Conservation (phyloP, 371 early-diverging fungal genomes). For the Rhizopus delemar region DNA sequence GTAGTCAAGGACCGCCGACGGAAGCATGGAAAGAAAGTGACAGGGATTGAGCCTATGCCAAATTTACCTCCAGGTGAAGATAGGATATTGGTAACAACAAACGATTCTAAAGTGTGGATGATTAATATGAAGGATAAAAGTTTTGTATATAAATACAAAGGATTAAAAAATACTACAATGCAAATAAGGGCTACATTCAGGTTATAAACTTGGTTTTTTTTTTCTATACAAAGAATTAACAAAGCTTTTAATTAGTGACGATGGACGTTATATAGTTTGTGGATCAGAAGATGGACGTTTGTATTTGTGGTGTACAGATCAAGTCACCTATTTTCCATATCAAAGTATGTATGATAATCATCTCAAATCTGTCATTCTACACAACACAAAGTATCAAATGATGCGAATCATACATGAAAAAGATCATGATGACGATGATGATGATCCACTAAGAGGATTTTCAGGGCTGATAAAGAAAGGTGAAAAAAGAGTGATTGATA, state of each 20-base stretch:
- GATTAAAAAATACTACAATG: slow-evolving; percentile 65
- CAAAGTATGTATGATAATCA: slow-evolving; percentile 35
- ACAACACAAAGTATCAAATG: slow-evolving; percentile 26
- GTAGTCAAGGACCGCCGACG: slow-evolving; percentile 60
- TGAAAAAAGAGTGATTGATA: slow-evolving; percentile 32
- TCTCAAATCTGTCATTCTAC: slow-evolving; percentile 28
- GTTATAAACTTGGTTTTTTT: slow-evolving; percentile 20
- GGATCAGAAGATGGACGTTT: slow-evolving; percentile 81
- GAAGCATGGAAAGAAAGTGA: slow-evolving; percentile 70
- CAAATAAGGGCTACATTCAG: slow-evolving; percentile 76
- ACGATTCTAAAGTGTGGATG: slow-evolving; percentile 81
- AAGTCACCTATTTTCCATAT: slow-evolving; percentile 40
- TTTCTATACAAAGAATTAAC: not conserved
- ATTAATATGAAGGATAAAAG: slow-evolving; percentile 75
- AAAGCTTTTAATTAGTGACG: slow-evolving; percentile 43
- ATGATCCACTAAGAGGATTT: slow-evolving; percentile 5
- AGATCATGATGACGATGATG: not conserved
- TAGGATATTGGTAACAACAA: slow-evolving; percentile 71
- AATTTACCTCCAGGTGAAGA: slow-evolving; percentile 50
- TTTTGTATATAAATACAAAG: slow-evolving; percentile 75
- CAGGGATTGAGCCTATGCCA: slow-evolving; percentile 68
- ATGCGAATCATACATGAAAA: slow-evolving; percentile 17
- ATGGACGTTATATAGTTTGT: slow-evolving; percentile 76
- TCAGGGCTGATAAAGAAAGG: slow-evolving; percentile 31
- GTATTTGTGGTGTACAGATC: slow-evolving; percentile 74